Evolutionary conservation across 768 basidiomycete species (phyloP).

Genomic region (Boletus huronensis): DNA sequence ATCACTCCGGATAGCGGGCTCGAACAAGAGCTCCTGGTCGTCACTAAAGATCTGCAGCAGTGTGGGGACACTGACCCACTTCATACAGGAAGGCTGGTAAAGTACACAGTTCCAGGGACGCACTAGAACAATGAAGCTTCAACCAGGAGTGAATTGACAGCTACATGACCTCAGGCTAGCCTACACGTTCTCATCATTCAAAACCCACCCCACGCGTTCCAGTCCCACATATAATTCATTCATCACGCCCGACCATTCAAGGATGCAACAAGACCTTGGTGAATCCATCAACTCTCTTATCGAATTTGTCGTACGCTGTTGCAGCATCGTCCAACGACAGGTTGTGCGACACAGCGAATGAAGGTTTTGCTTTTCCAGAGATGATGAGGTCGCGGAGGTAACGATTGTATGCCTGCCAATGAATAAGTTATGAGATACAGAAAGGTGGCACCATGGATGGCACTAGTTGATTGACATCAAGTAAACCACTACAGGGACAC

Average conservation of each 20-base stretch:
- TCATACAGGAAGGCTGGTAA: neutral
- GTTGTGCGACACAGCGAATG: conserved; percentile 5
- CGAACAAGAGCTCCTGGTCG: too few species aligned
- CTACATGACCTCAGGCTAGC: too few species aligned
- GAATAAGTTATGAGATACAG: neutral
- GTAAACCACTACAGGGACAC: neutral
- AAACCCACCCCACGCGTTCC: neutral
- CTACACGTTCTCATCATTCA: neutral
- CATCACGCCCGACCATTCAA: neutral
- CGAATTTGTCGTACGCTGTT: conserved; percentile 4
- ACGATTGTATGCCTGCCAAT: neutral
- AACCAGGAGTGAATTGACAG: neutral
- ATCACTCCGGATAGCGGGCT: too few species aligned
- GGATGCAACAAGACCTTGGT: neutral
- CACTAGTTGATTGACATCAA: neutral
- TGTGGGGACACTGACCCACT: neutral
- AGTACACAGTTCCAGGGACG: neutral
- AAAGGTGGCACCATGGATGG: neutral
- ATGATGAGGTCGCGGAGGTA: conserved; percentile 8
- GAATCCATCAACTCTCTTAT: conserved; percentile 6
- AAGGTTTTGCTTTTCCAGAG: neutral
- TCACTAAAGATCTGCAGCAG: neutral
- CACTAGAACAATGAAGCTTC: neutral
- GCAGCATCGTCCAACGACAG: conserved; percentile 1
- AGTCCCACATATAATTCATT: too few species aligned